Evolutionary conservation across 2,329 filamentous ascomycete genomes (phyloP), one percentile per base, ranked within the genome.

Genomic region (Emydomyces testavorans): DNA sequence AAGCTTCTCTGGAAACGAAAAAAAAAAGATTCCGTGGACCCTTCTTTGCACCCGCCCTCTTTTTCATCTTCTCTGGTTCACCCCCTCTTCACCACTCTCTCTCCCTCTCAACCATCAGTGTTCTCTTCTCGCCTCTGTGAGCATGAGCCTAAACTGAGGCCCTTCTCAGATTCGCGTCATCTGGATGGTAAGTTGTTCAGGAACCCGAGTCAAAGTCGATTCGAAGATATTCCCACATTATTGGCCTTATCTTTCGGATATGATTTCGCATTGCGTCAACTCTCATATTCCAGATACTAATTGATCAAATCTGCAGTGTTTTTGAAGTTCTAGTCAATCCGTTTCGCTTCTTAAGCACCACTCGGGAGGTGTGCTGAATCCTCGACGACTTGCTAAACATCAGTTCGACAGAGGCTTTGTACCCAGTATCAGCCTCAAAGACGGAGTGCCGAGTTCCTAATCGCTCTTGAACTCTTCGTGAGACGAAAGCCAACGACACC

Each of bases 401-500:
- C n/a, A n/a, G n/a, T n/a, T n/a, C n/a, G n/a, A n/a, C n/a, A n/a
- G n/a, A n/a, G n/a, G n/a, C n/a, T n/a, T n/a, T n/a, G n/a, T n/a
- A n/a, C n/a, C n/a, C n/a, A n/a, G n/a, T n/a, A n/a, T n/a, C n/a
- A n/a, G n/a, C n/a, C n/a, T n/a, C n/a, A n/a, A n/a, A n/a, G n/a
- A n/a, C n/a, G n/a, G n/a, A n/a, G n/a, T n/a, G n/a, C n/a, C n/a
- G n/a, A n/a, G n/a, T n/a, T n/a, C n/a, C 15, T 50, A 43, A 32
- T 48, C 32, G 34, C 52, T 44, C 21, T 31, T 20, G 45, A 49
- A 28, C n/a, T n/a, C n/a, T n/a, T n/a, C n/a, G n/a, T n/a, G 42
- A 38, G 32, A 24, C 39, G 29, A 16, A 3, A 3, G 18, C 15
- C 21, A 28, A 24, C 31, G 15, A 46, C 10, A 29, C 21, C n/a